phyloP scores from a whole-genome alignment of 163 green algal genomes.

The Chlamydomonas reinhardtii region DNA sequence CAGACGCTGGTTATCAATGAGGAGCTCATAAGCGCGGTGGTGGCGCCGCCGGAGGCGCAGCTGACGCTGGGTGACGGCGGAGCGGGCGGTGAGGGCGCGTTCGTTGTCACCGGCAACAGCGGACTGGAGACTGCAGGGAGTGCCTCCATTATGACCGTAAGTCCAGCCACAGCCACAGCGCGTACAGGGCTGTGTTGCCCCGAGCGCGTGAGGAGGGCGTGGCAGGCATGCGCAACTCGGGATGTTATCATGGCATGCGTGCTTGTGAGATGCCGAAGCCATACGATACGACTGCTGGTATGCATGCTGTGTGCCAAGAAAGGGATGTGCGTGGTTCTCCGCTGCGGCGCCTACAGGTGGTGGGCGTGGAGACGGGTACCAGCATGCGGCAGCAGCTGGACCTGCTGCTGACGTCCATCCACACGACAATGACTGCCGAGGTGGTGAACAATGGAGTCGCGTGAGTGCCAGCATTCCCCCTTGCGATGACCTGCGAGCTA shows the following conservation, averaged over 20 bases:
- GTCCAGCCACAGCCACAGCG: background rate
- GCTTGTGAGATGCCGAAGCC: too few relatives aligned
- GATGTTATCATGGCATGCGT: too few relatives aligned
- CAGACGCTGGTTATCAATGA: background rate
- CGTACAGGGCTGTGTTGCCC: too few relatives aligned
- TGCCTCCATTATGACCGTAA: constrained; percentile 22
- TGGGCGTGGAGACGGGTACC: background rate
- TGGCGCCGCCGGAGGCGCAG: background rate
- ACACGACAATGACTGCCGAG: constrained; percentile 4
- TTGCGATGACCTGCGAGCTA: too few relatives aligned
- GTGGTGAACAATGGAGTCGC: background rate
- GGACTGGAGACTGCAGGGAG: background rate
- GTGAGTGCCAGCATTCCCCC: background rate
- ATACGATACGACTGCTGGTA: too few relatives aligned
- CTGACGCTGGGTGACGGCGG: too few relatives aligned
- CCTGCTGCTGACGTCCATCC: constrained; percentile 6
- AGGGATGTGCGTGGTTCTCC: too few relatives aligned
- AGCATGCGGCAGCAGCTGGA: constrained; percentile 19
- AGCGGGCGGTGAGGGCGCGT: too few relatives aligned
- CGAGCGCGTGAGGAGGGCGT: too few relatives aligned
- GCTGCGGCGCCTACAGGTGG: too few relatives aligned
- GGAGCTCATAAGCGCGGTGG: constrained; percentile 15
- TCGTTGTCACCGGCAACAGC: background rate
- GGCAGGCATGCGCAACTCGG: too few relatives aligned
- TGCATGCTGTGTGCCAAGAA: too few relatives aligned